Percentiles rank a stretch among this genome's conserved stretches.
phyloP scores from a whole-genome alignment of 371 early-diverging fungal species.

The Gilbertella persicaria region DNA sequence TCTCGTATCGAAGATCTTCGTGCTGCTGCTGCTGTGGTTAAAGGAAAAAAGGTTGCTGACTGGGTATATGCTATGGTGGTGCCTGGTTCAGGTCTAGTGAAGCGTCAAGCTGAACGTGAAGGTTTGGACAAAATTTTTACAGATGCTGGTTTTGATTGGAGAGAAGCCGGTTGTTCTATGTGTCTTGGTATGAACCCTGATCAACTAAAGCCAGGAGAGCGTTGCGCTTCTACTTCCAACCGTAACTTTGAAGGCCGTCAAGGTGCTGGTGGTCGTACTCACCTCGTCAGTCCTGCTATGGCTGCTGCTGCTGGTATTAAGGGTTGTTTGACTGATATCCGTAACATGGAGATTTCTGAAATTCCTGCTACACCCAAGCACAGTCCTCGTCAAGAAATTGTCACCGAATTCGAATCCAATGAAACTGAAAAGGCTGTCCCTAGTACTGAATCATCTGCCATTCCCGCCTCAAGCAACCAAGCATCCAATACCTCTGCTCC shows the following conservation, averaged over 20 bases:
- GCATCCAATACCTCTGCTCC: constrained; percentile 21
- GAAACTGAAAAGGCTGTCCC: constrained; percentile 17
- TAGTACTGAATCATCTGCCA: constrained; percentile 18
- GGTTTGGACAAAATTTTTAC: constrained; percentile 66
- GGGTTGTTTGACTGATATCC: constrained; percentile 51
- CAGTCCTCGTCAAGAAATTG: constrained; percentile 22
- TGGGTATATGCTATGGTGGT: constrained; percentile 73
- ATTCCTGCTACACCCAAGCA: constrained; percentile 20
- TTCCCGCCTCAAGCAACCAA: constrained; percentile 20
- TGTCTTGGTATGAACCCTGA: constrained; percentile 78
- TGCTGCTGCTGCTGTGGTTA: constrained; percentile 62
- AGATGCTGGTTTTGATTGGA: constrained; percentile 74
- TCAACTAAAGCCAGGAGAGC: constrained; percentile 65
- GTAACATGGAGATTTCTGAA: constrained; percentile 27
- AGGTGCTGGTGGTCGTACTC: constrained; percentile 65
- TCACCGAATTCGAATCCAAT: constrained; percentile 17
- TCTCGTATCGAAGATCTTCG: constrained; percentile 77
- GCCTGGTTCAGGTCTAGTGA: constrained; percentile 71
- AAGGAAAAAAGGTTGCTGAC: constrained; percentile 61
- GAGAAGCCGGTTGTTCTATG: constrained; percentile 77
- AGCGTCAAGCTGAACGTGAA: constrained; percentile 70
- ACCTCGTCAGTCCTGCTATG: constrained; percentile 56
- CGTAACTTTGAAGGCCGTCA: constrained; percentile 77
- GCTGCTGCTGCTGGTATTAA: constrained; percentile 52
- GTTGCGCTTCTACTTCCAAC: constrained; percentile 73